Percentiles rank a stretch among this genome's conserved stretches.
Conservation (phyloP, 2,329 filamentous ascomycete species). For the Curvularia verruculosa region DNA sequence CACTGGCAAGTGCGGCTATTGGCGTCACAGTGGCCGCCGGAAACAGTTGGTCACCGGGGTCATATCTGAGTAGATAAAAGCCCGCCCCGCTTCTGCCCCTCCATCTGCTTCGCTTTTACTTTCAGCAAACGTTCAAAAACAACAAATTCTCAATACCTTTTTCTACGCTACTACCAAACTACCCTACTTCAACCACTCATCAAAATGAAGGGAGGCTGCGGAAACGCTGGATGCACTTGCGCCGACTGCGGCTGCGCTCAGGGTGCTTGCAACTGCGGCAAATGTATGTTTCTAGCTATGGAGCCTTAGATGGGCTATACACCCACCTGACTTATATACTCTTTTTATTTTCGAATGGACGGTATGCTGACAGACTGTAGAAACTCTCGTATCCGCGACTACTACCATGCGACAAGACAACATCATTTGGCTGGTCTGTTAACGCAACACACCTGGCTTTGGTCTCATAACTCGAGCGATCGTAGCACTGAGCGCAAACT, state of each 20-base stretch:
- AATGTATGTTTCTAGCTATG: slow-evolving; percentile 13
- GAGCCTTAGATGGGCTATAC: not conserved
- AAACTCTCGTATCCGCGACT: not conserved
- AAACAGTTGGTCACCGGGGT: slow-evolving; percentile 20
- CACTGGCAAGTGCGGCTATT: slow-evolving; percentile 27
- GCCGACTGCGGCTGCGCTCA: slow-evolving; percentile 43
- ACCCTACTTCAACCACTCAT: slow-evolving; percentile 13
- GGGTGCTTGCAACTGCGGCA: slow-evolving; percentile 42
- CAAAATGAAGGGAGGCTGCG: slow-evolving; percentile 45
- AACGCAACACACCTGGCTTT: not conserved
- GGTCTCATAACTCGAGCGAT: not conserved
- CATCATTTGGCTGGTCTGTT: not conserved
- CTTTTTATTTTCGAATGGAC: not conserved
- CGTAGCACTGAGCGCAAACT: not conserved
- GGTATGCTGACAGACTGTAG: not conserved
- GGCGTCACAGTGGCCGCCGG: slow-evolving; percentile 19
- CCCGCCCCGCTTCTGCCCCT: slow-evolving; percentile 23
- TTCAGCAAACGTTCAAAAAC: slow-evolving; percentile 17
- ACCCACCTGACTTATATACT: not conserved
- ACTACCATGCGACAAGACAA: slow-evolving; percentile 10
- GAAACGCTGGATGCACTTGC: slow-evolving; percentile 44
- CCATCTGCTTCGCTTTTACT: slow-evolving; percentile 8
- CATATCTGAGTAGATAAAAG: slow-evolving; percentile 20
- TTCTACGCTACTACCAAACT: slow-evolving; percentile 10
- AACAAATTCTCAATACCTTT: slow-evolving; percentile 10